Conservation (phyloP, 176 grass and related monocot genomes). For the Cenchrus fungigraminus region DNA sequence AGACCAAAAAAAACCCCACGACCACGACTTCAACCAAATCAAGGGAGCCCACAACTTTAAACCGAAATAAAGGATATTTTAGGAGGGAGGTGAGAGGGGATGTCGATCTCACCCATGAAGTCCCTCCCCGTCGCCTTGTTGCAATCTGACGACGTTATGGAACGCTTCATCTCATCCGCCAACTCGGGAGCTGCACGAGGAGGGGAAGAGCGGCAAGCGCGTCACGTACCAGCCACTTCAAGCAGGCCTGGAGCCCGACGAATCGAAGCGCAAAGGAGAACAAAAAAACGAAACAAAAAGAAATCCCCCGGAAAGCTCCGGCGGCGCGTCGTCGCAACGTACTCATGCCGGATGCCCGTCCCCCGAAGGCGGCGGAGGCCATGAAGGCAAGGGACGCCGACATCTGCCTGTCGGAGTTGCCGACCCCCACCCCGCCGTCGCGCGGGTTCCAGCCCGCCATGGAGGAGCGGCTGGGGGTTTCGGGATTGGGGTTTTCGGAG, state of each 20-base stretch:
- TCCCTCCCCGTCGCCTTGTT: neutral
- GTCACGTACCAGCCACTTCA: neutral
- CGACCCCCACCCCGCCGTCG: neutral
- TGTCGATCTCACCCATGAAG: conserved; percentile 2
- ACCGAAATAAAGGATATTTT: neutral
- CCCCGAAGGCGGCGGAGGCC: neutral
- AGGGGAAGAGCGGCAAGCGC: neutral
- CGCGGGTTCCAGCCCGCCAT: neutral
- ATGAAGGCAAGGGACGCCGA: neutral
- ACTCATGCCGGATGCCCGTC: neutral
- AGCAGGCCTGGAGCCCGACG: neutral
- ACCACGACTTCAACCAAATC: neutral
- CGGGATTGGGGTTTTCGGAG: neutral
- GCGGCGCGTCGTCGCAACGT: neutral
- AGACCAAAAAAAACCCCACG: neutral
- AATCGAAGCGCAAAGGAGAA: neutral
- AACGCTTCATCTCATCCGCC: conserved; percentile 1
- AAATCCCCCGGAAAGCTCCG: neutral
- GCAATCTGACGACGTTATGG: neutral
- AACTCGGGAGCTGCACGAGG: neutral
- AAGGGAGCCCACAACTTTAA: neutral
- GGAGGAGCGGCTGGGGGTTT: neutral
- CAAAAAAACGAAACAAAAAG: neutral
- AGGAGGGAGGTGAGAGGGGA: neutral
- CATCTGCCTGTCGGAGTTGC: neutral